Conservation (phyloP, 495 filamentous ascomycete species). For the Neurospora sp. region DNA sequence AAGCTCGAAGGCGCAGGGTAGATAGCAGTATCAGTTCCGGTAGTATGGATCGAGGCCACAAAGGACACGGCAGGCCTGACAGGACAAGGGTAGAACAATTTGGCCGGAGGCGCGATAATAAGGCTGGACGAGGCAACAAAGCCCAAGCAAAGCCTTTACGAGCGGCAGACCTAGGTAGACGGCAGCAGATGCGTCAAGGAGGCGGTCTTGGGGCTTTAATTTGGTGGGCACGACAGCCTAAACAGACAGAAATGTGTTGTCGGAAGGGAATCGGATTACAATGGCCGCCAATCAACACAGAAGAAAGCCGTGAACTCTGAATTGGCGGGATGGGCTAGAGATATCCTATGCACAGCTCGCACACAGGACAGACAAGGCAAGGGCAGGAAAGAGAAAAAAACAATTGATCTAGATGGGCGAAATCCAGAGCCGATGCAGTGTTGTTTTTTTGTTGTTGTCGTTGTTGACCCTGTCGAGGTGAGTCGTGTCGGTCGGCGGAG, state of each 20-base stretch:
- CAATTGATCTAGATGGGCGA: neutral
- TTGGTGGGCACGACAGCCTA: neutral
- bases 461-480: neutral
- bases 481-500: neutral
- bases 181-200: neutral
- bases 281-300: neutral
- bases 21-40: neutral
- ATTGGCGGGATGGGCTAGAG: neutral
- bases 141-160: neutral
- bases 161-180: neutral
- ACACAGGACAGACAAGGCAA: neutral
- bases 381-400: neutral
- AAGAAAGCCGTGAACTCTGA: neutral
- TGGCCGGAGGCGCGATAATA: neutral
- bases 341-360: neutral
- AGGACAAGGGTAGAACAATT: neutral
- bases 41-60: neutral
- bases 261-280: neutral
- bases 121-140: neutral
- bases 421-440: neutral
- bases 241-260: neutral
- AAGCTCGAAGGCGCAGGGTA: neutral
- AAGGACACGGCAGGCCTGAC: neutral
- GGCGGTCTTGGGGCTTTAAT: neutral
- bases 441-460: neutral